These are phyloP conservation scores for Phytophthora pisi DNA, from an alignment of 352 stramenopile genomes.

Conservation along the genomic window DNA sequence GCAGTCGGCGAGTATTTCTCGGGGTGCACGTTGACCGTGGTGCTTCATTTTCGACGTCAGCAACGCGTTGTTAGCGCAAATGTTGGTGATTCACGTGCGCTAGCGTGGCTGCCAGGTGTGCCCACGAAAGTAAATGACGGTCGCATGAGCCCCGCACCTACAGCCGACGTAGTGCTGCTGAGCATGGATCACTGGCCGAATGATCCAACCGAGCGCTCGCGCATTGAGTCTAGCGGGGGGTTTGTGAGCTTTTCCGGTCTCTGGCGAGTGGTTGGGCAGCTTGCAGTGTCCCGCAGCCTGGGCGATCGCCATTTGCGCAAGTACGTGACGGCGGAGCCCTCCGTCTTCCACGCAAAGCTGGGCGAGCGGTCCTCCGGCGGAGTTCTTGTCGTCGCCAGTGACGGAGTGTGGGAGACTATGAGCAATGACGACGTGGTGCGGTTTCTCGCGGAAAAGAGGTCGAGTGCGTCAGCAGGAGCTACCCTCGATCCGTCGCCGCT, in stretches of 20 bases:
- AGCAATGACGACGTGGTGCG: constrained; percentile 49
- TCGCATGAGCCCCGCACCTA: background rate
- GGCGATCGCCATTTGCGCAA: constrained; percentile 88
- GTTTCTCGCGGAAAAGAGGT: constrained; percentile 46
- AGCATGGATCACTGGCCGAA: constrained; percentile 76
- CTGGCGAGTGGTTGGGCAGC: constrained; percentile 89
- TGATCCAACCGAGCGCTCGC: constrained; percentile 43
- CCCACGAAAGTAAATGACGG: constrained; percentile 1
- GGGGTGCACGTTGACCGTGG: constrained; percentile 81
- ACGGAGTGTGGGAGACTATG: constrained; percentile 82
- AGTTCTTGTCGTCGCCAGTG: constrained; percentile 69
- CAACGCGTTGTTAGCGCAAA: constrained; percentile 71
- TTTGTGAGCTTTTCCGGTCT: constrained; percentile 75
- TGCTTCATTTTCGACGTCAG: constrained; percentile 67
- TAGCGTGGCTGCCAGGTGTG: constrained; percentile 45
- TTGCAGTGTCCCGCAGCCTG: constrained; percentile 93
- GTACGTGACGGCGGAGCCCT: constrained; percentile 84
- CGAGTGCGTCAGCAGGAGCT: constrained; percentile 23
- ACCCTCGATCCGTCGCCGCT: constrained; percentile 45
- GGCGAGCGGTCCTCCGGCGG: constrained; percentile 6
- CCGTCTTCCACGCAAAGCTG: constrained; percentile 58
- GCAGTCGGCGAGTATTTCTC: constrained; percentile 60
- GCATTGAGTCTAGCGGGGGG: constrained; percentile 80
- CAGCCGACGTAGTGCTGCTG: constrained; percentile 27
- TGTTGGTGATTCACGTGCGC: constrained; percentile 85